These are phyloP conservation scores for Conticribra weissflogii DNA, from an alignment of 108 stramenopile genomes.

Conservation along the genomic window DNA sequence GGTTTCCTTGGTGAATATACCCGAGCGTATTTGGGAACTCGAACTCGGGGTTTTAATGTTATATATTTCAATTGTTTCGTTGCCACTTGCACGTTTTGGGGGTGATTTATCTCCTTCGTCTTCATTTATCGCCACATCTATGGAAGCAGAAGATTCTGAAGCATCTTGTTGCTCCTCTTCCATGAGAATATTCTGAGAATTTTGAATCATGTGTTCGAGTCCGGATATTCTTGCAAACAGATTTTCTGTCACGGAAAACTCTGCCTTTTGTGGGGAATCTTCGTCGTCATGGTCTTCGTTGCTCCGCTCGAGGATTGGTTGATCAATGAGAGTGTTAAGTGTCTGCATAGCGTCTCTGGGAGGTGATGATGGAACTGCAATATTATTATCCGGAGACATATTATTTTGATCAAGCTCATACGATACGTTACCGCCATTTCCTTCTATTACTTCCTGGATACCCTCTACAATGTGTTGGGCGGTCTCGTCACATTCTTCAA, in stretches of 20 bases:
- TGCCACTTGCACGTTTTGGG: no score
- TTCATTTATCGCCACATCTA: no score
- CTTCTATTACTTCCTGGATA: neutral
- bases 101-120: neutral
- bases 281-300: neutral
- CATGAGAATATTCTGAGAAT: slow-evolving; percentile 8
- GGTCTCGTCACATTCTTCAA: neutral
- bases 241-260: slow-evolving; percentile 12
- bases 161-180: neutral
- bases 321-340: neutral
- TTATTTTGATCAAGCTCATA: no score
- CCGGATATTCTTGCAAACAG: slow-evolving; percentile 21
- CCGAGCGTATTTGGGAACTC: slow-evolving; percentile 10
- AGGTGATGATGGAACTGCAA: neutral
- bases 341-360: neutral
- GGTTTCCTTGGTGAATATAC: slow-evolving; percentile 21
- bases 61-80: no score
- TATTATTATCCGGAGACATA: no score
- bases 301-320: neutral
- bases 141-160: no score
- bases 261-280: slow-evolving; percentile 4
- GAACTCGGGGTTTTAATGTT: neutral
- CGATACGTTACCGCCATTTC: neutral
- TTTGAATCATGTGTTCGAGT: slow-evolving; percentile 12
- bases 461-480: neutral